Percentiles rank a stretch among this genome's conserved stretches.
These are phyloP conservation scores for Laetiporus sulphureus DNA, from an alignment of 1,284 basidiomycete species.

Conservation along the genomic window DNA sequence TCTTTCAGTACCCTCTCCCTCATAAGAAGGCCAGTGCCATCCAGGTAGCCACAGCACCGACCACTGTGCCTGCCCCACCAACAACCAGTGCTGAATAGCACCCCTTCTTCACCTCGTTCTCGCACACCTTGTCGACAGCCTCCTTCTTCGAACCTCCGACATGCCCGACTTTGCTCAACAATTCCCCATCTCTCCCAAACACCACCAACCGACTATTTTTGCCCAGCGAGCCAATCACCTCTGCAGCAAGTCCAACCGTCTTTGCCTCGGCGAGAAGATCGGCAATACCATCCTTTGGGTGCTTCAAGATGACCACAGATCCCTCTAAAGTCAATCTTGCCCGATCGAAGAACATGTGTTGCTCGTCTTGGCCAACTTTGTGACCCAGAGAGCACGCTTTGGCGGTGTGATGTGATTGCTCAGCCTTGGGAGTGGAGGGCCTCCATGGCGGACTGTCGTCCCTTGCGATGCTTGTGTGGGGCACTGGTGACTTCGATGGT, in stretches of 20 bases:
- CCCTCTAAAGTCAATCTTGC: not conserved
- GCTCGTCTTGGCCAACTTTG: conserved; percentile 5
- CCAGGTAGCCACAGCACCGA: conserved; percentile 7
- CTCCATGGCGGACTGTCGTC: not conserved
- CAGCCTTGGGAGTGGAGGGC: not conserved
- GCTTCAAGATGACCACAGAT: conserved; percentile 1
- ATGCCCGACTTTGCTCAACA: conserved; percentile 1
- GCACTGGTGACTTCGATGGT: not conserved
- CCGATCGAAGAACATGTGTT: conserved; percentile 2
- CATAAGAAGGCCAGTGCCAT: conserved; percentile 8
- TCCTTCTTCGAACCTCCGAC: conserved; percentile 1
- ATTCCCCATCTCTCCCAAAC: conserved; percentile 4
- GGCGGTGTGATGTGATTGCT: not conserved
- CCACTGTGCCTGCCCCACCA: not conserved
- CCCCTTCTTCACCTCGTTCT: conserved; percentile 2
- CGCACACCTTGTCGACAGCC: conserved; percentile 7
- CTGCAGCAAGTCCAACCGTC: too few species aligned
- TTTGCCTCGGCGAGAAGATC: conserved; percentile 1
- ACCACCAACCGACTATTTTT: conserved; percentile 6
- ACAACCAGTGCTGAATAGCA: not conserved
- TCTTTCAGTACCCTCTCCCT: too few species aligned
- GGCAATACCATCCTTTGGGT: not conserved
- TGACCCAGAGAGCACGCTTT: conserved; percentile 1
- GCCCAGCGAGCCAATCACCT: too few species aligned
- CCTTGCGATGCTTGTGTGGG: too few species aligned